A percentile compares a stretch with the other conserved stretches of the same genome.
phyloP scores from a whole-genome alignment of 2,329 filamentous ascomycete species.

The Plenodomus lindquistii region DNA sequence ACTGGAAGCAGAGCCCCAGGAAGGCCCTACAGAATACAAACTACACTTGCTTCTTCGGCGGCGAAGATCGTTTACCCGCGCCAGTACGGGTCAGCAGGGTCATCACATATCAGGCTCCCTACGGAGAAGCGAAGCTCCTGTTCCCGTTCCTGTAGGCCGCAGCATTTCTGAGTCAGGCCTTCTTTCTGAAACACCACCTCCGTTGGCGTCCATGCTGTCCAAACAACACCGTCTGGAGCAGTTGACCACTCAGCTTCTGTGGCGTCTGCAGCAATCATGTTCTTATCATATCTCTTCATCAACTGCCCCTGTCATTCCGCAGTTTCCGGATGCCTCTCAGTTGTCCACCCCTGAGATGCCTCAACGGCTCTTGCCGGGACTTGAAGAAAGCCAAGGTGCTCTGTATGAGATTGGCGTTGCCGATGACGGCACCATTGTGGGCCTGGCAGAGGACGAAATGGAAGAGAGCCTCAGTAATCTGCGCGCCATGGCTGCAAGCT shows the following conservation, averaged over 20 bases:
- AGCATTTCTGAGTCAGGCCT: conserved; percentile 37
- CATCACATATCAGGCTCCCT: conserved; percentile 57
- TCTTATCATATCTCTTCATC: conserved; percentile 84
- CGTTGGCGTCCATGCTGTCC: conserved; percentile 64
- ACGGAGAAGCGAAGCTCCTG: conserved; percentile 46
- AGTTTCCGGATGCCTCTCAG: conserved; percentile 70
- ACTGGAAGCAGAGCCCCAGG: conserved; percentile 86
- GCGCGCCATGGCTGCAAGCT: conserved; percentile 85
- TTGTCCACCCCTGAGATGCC: conserved; percentile 60
- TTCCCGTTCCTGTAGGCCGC: conserved; percentile 27
- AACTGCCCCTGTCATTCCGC: conserved; percentile 73
- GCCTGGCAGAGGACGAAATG: conserved; percentile 87
- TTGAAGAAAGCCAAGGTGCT: conserved; percentile 91
- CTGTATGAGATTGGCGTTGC: conserved; percentile 96
- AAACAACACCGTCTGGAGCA: conserved; percentile 86
- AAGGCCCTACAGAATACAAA: conserved; percentile 96
- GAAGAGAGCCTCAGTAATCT: conserved; percentile 86
- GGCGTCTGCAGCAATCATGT: conserved; percentile 93
- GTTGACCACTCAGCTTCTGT: conserved; percentile 90
- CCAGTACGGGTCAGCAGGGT: conserved; percentile 61
- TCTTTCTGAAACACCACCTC: conserved; percentile 41
- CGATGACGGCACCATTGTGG: conserved; percentile 89
- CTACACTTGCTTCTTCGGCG: conserved; percentile 83
- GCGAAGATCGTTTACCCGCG: conserved; percentile 71
- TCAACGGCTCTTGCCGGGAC: conserved; percentile 65